Percentiles rank a stretch among this genome's conserved stretches.
Evolutionary conservation across 192 early-diverging fungal species (phyloP).

Genomic region (Dissophora globulifera): DNA sequence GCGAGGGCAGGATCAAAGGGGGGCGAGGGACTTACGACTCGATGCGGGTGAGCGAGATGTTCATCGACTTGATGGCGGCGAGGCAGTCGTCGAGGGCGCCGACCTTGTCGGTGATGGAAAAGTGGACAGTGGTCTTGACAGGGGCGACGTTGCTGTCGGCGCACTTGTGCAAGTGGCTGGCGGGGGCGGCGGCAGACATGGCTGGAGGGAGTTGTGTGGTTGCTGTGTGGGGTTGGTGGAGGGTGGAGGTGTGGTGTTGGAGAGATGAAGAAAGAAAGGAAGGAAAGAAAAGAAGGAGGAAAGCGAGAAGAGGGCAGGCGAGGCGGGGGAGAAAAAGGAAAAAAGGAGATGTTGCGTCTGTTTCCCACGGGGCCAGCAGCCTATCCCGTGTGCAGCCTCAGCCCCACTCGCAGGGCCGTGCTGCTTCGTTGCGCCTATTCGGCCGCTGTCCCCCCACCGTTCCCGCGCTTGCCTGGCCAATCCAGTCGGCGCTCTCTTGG

Average conservation of each 20-base stretch:
- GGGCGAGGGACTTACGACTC: slow-evolving; percentile 86
- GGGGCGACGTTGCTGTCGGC: slow-evolving; percentile 19
- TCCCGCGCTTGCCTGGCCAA: no score
- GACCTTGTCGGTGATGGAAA: slow-evolving; percentile 86
- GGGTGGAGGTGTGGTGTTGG: background rate
- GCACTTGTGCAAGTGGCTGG: slow-evolving; percentile 44
- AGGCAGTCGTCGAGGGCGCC: slow-evolving; percentile 90
- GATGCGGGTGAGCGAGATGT: slow-evolving; percentile 92
- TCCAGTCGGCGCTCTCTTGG: no score
- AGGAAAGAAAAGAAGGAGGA: background rate
- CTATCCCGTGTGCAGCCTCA: no score
- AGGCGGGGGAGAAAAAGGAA: background rate
- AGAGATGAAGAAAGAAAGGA: background rate
- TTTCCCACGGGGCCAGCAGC: slow-evolving; percentile 11
- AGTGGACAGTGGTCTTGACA: slow-evolving; percentile 70
- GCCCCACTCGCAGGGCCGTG: no score
- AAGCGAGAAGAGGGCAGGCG: background rate
- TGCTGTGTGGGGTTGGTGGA: background rate
- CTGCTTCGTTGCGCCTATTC: no score
- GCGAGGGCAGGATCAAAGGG: no score
- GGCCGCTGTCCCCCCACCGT: no score
- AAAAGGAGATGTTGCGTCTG: background rate
- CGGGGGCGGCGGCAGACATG: slow-evolving; percentile 33
- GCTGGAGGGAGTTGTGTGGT: background rate
- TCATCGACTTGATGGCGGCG: slow-evolving; percentile 69